Conservation (phyloP, 331 rosid genomes). For the Spiraea crenata region DNA sequence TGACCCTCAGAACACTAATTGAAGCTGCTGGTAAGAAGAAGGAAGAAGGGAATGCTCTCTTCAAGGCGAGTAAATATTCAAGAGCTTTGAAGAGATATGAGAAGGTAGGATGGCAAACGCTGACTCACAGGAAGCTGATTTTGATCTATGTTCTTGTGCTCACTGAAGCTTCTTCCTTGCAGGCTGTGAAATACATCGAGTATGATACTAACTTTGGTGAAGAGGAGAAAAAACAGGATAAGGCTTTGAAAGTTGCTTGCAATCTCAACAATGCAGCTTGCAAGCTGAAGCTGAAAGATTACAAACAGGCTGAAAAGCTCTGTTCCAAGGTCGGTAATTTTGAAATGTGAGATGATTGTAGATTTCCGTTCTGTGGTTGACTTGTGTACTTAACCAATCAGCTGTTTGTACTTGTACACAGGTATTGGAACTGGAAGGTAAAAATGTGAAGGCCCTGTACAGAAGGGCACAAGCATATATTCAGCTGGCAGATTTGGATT, state of each 20-base stretch:
- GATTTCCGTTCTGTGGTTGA: background rate
- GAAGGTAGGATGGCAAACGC: slow-evolving; percentile 45
- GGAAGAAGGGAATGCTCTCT: slow-evolving; percentile 86
- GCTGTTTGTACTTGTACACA: slow-evolving; percentile 16
- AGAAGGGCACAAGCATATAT: slow-evolving; percentile 88
- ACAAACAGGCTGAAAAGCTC: slow-evolving; percentile 68
- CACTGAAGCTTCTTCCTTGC: background rate
- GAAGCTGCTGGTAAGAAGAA: slow-evolving; percentile 82
- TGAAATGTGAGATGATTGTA: background rate
- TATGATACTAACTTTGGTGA: slow-evolving; percentile 66
- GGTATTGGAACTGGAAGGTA: slow-evolving; percentile 76
- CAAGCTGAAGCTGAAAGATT: slow-evolving; percentile 75
- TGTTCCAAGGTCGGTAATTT: slow-evolving; percentile 63
- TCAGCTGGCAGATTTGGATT: slow-evolving; percentile 65
- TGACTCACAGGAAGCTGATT: background rate
- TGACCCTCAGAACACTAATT: slow-evolving; percentile 74
- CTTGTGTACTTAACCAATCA: background rate
- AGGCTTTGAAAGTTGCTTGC: slow-evolving; percentile 75
- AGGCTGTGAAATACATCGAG: slow-evolving; percentile 81
- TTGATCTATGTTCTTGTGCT: background rate
- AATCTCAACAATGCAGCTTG: slow-evolving; percentile 85
- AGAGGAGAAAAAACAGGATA: slow-evolving; percentile 75
- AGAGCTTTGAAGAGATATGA: slow-evolving; percentile 93
- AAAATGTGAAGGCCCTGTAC: slow-evolving; percentile 79
- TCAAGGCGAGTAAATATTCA: slow-evolving; percentile 74